Base-by-base conservation (phyloP, 2,329 filamentous ascomycete species). In the Phoma sp. region DNA sequence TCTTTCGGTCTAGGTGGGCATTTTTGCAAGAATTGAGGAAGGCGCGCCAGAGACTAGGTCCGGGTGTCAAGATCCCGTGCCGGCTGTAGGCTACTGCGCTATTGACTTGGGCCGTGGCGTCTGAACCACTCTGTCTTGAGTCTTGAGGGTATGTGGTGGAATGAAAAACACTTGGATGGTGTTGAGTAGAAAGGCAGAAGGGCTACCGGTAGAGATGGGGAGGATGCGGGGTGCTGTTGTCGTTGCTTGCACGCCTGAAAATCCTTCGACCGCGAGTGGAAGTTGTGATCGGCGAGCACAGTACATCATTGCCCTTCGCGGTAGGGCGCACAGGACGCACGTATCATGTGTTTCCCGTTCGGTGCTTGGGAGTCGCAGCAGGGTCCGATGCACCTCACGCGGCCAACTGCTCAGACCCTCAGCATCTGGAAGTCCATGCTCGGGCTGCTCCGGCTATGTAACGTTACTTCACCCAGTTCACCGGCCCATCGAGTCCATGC, bases 341-440 rank as follows among this genome's bases (percentile, higher is more conserved):
- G 40, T 49, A 50, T 40, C 46, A 50, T 43, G 52, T 46, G 52
- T 51, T 55, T 55, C 52, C 52, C 31, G 32, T 47, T 55, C 37
- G 36, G 41, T 51, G 36, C 32, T 41, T 37, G 46, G 10, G 25
- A 19, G 38, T 54, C 15, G 33, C 17, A 43, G 32, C 45, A 43
- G 33, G 37, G 31, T 46, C 52, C 46, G 32, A 46, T 46, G 25
- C 36, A 46, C 52, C 47, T 24, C 22, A 24, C 4, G 22, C 6
- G 22, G 4, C 6, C 22, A 24, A 10, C 7, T n/a, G 12, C 13
- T 7, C 15, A 17, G 15, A 6, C 6, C 6, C 15, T 45, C 21
- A 43, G 32, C 27, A 32, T 43, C 24, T 37, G 39, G 33, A 41
- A 41, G 35, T 45, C 35, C 46, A 35, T 38, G 29, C 40, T 45